Base-by-base conservation (phyloP, 352 stramenopile genomes). In the Globisporangium orthogonon region DNA sequence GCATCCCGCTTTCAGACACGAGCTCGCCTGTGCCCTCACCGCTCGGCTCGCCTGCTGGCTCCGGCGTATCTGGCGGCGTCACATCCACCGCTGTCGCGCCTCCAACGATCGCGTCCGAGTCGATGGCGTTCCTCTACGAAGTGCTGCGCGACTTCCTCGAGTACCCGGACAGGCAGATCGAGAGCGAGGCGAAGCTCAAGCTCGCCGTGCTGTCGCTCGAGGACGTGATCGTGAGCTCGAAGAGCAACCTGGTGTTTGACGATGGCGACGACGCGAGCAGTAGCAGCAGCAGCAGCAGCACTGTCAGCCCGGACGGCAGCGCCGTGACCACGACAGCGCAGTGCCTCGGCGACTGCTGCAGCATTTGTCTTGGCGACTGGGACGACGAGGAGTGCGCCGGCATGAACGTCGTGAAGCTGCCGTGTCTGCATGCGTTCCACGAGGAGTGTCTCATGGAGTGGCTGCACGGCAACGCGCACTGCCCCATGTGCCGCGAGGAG, bases 381-480 rank as follows among this genome's bases (percentile, higher is more conserved):
- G 67, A 88, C 57, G 76, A 90, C 66, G 78, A 91, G 53, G 83
- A 91, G 60, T 94, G 82, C 65, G 69, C 55, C 50, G 76, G 68
- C 52, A 88, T 92, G 75, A 89, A 89, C 56, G 81, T 91, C 47
- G 85, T 94, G 29, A 88, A 90, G 65, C 61, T 94, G 46, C 85
- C 85, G 44, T 94, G 85, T 55, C 54, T 86, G 47, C 85, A 94
- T 66, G 81, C 75, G 18, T 94, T 92, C 69, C 85, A 94, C 69
- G 85, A 94, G 54, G 82, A 92, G 29, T 94, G 85, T 52, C 66
- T 94, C 52, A 86, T 94, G 59, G 83, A 91, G 58, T 94, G 85
- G 85, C 66, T 94, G 52, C 79, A 90, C 29, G 76, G 75, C 58
- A 92, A 79, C 67, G 78, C 74, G 1, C 83, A 92, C 55, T 94